These are phyloP conservation scores for Lasiodiplodia theobromae DNA, from an alignment of 2,329 filamentous ascomycete species.

Conservation along the genomic window DNA sequence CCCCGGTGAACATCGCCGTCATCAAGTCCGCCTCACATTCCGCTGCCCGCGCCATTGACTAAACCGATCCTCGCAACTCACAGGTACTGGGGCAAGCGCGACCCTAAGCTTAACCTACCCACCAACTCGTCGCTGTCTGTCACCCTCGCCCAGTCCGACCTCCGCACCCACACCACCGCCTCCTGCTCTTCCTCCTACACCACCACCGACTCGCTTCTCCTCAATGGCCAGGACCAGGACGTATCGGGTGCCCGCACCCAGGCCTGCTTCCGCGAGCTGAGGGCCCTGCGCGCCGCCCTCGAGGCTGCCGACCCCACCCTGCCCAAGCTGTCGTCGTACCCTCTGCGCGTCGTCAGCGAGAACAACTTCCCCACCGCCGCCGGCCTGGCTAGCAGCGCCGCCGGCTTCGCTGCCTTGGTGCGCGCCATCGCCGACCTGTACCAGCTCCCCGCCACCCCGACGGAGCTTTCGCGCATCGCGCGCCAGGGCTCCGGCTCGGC, in stretches of 20 bases:
- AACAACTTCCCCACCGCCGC: conserved; percentile 99
- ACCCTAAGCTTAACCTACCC: conserved; percentile 90
- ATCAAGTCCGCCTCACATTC: conserved; percentile 73
- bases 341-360: conserved; percentile 87
- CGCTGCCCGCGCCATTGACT: conserved; percentile 31
- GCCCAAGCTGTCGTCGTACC: conserved; percentile 79
- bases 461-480: conserved; percentile 86
- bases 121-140: conserved; percentile 98
- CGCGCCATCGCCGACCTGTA: conserved; percentile 93
- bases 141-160: conserved; percentile 90
- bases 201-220: conserved; percentile 73
- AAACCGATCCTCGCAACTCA: conserved; percentile 4
- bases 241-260: conserved; percentile 90
- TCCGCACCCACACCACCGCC: conserved; percentile 95
- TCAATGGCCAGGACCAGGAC: conserved; percentile 85
- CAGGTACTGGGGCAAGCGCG: conserved; percentile 96
- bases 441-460: conserved; percentile 78
- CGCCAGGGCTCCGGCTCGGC: conserved; percentile 94
- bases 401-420: conserved; percentile 72
- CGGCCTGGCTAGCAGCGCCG: conserved; percentile 74
- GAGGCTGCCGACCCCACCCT: conserved; percentile 75
- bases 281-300: conserved; percentile 75
- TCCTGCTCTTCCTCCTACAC: conserved; percentile 80
- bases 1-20: conserved; percentile 96
- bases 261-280: conserved; percentile 88